These are phyloP conservation scores for Prunus padus DNA, from an alignment of 306 rosid species.

Conservation along the genomic window DNA sequence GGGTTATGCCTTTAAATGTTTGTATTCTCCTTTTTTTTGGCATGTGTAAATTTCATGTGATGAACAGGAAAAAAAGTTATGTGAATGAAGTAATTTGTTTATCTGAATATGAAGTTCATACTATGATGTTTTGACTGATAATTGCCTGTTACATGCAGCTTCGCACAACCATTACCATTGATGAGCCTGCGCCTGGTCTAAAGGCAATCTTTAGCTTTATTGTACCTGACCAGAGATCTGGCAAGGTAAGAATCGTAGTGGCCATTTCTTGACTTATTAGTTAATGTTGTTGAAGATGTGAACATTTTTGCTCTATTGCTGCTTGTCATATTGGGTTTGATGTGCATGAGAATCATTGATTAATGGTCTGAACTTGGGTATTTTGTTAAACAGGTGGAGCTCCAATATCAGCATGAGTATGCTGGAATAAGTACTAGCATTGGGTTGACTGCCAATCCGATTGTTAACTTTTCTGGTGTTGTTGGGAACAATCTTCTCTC, in stretches of 20 bases:
- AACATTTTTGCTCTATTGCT: not conserved
- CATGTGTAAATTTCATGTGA: not conserved
- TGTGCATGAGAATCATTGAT: not conserved
- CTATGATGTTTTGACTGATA: constrained; percentile 15
- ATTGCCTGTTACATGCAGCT: constrained; percentile 43
- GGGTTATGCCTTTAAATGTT: not conserved
- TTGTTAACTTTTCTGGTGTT: constrained; percentile 85
- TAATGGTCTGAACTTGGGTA: not conserved
- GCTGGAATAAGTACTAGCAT: constrained; percentile 88
- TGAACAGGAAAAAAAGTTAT: not conserved
- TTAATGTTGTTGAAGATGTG: not conserved
- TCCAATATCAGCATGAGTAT: constrained; percentile 85
- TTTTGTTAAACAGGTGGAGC: constrained; percentile 64
- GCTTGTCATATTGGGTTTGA: not conserved
- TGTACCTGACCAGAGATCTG: constrained; percentile 89
- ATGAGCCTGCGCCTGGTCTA: constrained; percentile 90
- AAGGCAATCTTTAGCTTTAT: constrained; percentile 82
- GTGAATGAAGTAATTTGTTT: not conserved
- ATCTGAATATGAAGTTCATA: not conserved
- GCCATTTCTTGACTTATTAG: not conserved
- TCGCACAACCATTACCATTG: constrained; percentile 76
- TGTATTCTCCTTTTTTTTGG: not conserved
- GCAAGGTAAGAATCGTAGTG: constrained; percentile 52
- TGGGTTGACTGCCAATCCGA: constrained; percentile 87
- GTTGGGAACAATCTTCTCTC: constrained; percentile 64